A percentile compares a stretch with the other conserved stretches of the same genome.
These are phyloP conservation scores for Podaxis pistillaris DNA, from an alignment of 768 basidiomycete genomes.

Conservation along the genomic window DNA sequence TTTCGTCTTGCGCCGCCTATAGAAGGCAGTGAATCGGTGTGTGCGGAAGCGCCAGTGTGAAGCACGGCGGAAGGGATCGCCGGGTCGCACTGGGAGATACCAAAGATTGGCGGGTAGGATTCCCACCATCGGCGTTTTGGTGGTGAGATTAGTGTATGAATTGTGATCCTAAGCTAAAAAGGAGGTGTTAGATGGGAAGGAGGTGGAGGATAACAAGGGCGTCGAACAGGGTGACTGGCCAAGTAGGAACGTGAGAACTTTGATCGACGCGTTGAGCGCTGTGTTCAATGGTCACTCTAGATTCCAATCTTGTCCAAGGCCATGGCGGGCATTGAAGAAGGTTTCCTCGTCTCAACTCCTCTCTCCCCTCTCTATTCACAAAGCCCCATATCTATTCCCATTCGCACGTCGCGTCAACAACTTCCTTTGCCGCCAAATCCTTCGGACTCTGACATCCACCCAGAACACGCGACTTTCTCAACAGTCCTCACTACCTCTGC, in stretches of 20 bases:
- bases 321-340: constrained; percentile 29
- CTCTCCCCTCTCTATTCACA: constrained; percentile 63
- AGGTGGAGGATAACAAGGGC: neutral
- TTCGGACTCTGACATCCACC: constrained; percentile 44
- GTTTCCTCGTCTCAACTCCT: constrained; percentile 56
- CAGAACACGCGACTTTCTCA: constrained; percentile 74
- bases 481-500: constrained; percentile 52
- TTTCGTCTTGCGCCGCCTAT: neutral
- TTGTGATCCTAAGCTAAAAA: neutral
- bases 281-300: neutral
- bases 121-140: neutral
- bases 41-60: neutral
- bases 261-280: constrained; percentile 7
- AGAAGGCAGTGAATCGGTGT: neutral
- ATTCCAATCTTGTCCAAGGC: neutral
- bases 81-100: neutral
- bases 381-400: constrained; percentile 46
- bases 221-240: neutral
- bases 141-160: neutral
- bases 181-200: neutral
- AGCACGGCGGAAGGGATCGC: neutral
- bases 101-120: neutral
- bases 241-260: constrained; percentile 6
- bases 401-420: constrained; percentile 61
- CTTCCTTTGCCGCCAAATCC: constrained; percentile 44